Evolutionary conservation across 106 monocot genomes (phyloP).

Genomic region (Phalaenopsis aphrodite): DNA sequence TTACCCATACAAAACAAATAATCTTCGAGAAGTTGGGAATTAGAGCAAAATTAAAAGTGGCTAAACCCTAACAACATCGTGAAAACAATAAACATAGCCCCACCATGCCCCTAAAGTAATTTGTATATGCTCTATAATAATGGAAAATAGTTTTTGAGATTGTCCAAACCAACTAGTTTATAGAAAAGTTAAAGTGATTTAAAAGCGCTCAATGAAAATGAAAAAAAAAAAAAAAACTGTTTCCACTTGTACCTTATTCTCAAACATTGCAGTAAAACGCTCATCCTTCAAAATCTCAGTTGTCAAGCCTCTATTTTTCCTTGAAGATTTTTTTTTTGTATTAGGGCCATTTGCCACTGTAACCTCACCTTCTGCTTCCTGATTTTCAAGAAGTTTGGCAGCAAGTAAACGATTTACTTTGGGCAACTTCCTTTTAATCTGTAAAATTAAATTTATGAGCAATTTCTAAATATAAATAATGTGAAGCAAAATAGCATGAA

Average conservation of each 20-base stretch:
- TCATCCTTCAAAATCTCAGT: conserved; percentile 59
- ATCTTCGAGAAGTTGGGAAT: no score
- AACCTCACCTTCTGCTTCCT: conserved; percentile 45
- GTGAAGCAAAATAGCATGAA: background rate
- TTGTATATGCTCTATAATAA: no score
- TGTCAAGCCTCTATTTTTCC: conserved; percentile 52
- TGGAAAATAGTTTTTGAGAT: no score
- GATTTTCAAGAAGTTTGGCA: conserved; percentile 46
- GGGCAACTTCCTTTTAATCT: conserved; percentile 73
- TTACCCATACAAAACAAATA: no score
- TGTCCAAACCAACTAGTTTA: no score
- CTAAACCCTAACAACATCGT: no score
- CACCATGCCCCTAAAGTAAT: no score
- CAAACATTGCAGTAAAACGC: conserved; percentile 70
- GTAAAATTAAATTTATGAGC: conserved; percentile 11
- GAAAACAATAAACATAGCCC: no score
- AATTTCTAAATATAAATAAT: background rate
- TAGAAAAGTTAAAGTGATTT: no score
- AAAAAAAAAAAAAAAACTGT: background rate
- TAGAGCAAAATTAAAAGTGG: no score
- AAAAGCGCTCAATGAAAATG: no score
- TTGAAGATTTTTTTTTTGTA: conserved; percentile 45
- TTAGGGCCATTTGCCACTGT: conserved; percentile 23
- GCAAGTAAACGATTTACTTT: conserved; percentile 79
- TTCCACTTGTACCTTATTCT: conserved; percentile 50